phyloP scores from a whole-genome alignment of 768 basidiomycete species.

The Collybiopsis confluens region DNA sequence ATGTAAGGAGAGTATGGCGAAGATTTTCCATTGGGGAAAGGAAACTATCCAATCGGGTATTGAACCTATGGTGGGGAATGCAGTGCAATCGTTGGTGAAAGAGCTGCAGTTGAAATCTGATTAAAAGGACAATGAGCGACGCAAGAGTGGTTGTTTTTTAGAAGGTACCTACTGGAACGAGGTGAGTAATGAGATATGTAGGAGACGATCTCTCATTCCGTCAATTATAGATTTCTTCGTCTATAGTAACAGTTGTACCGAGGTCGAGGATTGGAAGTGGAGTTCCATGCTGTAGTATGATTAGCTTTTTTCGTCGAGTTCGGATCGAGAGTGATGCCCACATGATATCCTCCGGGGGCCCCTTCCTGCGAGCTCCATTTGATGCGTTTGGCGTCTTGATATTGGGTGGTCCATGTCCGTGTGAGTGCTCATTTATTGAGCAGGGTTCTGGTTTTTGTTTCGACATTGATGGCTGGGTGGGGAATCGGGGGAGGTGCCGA shows the following conservation, averaged over 20 bases:
- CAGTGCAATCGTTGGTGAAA: conserved; percentile 85
- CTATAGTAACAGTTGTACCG: conserved; percentile 77
- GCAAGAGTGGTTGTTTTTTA: neutral
- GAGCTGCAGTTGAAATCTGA: conserved; percentile 93
- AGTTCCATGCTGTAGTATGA: conserved; percentile 80
- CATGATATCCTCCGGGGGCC: no score
- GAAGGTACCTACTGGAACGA: conserved; percentile 57
- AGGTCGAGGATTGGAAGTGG: conserved; percentile 70
- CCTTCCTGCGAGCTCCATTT: no score
- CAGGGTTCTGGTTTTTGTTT: no score
- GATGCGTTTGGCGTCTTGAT: no score
- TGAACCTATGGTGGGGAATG: conserved; percentile 77
- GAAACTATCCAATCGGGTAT: conserved; percentile 69
- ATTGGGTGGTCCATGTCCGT: no score
- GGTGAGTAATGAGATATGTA: neutral
- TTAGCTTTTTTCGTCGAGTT: no score
- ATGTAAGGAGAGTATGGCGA: no score
- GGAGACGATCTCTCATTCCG: conserved; percentile 57
- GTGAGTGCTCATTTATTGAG: no score
- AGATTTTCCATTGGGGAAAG: neutral
- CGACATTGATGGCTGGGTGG: no score
- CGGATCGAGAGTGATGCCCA: no score
- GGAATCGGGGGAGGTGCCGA: no score
- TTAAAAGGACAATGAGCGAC: neutral
- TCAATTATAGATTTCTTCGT: conserved; percentile 78